Conservation (phyloP, 805 yeast genomes). For the Lachancea cidri region DNA sequence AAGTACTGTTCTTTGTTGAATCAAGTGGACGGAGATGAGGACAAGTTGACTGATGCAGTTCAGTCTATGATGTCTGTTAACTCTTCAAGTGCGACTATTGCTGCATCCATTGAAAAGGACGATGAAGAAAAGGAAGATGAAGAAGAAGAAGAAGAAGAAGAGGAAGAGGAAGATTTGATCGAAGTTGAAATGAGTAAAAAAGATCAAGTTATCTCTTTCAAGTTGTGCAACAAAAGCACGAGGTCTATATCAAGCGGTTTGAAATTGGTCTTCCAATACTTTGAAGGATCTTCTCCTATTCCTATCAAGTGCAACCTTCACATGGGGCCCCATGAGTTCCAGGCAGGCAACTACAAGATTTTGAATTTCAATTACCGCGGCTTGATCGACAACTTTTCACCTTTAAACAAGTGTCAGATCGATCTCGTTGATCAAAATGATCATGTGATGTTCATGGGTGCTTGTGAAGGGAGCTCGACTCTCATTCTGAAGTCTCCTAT, state of each 20-base stretch:
- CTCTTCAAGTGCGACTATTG: not conserved
- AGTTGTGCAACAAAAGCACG: conserved; percentile 11
- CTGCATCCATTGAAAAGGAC: conserved; percentile 1
- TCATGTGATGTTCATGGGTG: conserved; percentile 11
- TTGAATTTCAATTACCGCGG: conserved; percentile 16
- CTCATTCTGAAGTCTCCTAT: conserved; percentile 7
- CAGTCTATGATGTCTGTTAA: not conserved
- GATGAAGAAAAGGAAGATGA: conserved; percentile 8
- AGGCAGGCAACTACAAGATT: conserved; percentile 14
- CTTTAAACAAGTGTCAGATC: conserved; percentile 12
- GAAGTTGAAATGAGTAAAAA: conserved; percentile 13
- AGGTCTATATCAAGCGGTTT: conserved; percentile 13
- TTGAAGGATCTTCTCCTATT: conserved; percentile 4
- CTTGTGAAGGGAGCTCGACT: conserved; percentile 3
- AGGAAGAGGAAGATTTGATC: conserved; percentile 7
- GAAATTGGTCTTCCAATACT: conserved; percentile 10
- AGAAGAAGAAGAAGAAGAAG: conserved; percentile 3
- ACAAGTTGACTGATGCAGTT: conserved; percentile 4
- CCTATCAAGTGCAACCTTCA: conserved; percentile 14
- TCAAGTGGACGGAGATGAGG: conserved; percentile 12
- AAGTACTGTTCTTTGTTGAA: conserved; percentile 14
- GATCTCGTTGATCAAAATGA: conserved; percentile 12
- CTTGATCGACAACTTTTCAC: conserved; percentile 10
- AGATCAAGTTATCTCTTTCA: conserved; percentile 17
- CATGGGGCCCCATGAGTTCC: conserved; percentile 21